phyloP scores from a whole-genome alignment of 75 land plant species.

The Pseudotsuga menziesii region DNA sequence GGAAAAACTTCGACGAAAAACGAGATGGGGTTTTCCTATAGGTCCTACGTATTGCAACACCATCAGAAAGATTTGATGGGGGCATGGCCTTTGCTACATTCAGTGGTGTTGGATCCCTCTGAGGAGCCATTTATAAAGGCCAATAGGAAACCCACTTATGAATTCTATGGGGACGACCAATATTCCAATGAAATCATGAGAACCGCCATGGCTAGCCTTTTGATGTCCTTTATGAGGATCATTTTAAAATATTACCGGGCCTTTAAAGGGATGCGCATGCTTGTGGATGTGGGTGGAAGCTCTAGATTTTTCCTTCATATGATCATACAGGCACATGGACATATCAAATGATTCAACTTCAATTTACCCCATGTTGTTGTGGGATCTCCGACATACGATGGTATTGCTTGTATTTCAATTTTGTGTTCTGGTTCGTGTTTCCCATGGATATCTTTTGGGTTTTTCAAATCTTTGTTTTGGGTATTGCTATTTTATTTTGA shows the following conservation, averaged over 20 bases:
- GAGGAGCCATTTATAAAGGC: conserved; percentile 48
- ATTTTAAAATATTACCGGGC: conserved; percentile 46
- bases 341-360: conserved; percentile 56
- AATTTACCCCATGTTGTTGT: conserved; percentile 75
- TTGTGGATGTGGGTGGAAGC: conserved; percentile 86
- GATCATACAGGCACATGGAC: conserved; percentile 33
- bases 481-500: too few relatives aligned
- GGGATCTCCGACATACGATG: conserved; percentile 36
- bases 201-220: conserved; percentile 49
- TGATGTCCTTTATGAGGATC: conserved; percentile 54
- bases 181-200: conserved; percentile 52
- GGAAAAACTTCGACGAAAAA: conserved; percentile 40
- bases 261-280: conserved; percentile 31
- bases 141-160: conserved; percentile 52
- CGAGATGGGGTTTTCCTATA: conserved; percentile 40
- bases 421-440: neutral
- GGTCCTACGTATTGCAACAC: conserved; percentile 43
- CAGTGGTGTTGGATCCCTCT: conserved; percentile 43
- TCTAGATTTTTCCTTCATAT: conserved; percentile 44
- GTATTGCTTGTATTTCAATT: conserved; percentile 16
- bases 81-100: conserved; percentile 50
- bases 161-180: conserved; percentile 31
- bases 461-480: too few relatives aligned
- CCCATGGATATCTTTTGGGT: too few relatives aligned
- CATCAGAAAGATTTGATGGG: conserved; percentile 50